Base-by-base conservation (phyloP, 148 eudicot species). In the Vaccinium vitisidaea region DNA sequence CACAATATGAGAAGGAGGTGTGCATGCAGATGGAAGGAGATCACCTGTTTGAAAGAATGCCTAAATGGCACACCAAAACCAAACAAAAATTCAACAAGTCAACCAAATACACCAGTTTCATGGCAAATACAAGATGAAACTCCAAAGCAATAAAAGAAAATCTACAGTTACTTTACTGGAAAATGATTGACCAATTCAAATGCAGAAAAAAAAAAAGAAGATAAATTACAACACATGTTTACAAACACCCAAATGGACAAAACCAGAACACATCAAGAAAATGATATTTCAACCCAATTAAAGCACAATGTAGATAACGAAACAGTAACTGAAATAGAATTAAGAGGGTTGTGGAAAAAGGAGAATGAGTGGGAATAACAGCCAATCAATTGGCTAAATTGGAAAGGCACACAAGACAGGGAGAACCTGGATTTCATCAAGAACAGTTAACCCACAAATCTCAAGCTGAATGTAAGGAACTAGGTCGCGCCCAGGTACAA, bases 41-140 rank as follows among this genome's bases (percentile, higher is more conserved):
- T 78, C 43, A 78, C 81, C 63, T 78, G 63, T 78, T 78, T 16
- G 63, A 78, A 53, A 53, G 19, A 78, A 53, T 78, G 65, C 61
- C 81, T 15, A 10, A 78, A 53, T 54, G 46, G 12, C 58, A n/a
- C 30, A 77, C 80, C 6, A 10, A 53, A 27, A 14, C 8, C 1
- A n/a, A 78, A 78, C 63, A 78, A 53, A 23, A 14, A 2, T 13
- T 6, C 7, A 53, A 54, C 11, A 13, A 78, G 13, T 4, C n/a
- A 77, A 8, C 27, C 15, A 77, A 76, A 43, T 48, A 46, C 75
- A 32, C 36, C 39, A 27, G 46, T 3, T 5, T 15, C 76, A n/a
- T 2, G 43, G 12, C 3, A 2, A 27, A 10, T 0, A 25, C 36
- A 67, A 67, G 16, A 77, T 77, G 30, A n/a, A 2, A n/a, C n/a